Evolutionary conservation across 108 stramenopile species (phyloP).

Genomic region (Cyclotella cryptica): DNA sequence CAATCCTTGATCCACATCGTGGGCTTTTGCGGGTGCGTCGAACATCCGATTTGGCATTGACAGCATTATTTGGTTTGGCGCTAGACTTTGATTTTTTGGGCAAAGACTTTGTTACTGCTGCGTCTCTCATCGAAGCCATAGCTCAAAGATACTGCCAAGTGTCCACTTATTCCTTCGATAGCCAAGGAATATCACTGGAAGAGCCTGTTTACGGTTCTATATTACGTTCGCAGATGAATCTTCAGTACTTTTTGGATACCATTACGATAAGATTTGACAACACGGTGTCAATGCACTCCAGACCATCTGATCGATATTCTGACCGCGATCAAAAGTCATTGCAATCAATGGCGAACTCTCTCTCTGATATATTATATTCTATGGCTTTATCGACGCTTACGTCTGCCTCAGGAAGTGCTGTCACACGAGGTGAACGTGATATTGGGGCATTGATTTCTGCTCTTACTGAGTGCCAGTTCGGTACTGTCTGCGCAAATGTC

Average conservation of each 20-base stretch:
- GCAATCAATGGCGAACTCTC: slow-evolving; percentile 52
- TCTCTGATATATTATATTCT: slow-evolving; percentile 64
- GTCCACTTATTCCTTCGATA: not conserved
- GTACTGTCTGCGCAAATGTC: slow-evolving; percentile 71
- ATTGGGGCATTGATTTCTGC: slow-evolving; percentile 76
- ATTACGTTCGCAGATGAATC: slow-evolving; percentile 79
- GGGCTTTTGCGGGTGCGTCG: slow-evolving; percentile 59
- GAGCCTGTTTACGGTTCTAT: slow-evolving; percentile 52
- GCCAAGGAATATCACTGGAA: slow-evolving; percentile 1
- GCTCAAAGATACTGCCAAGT: slow-evolving; percentile 54
- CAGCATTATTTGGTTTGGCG: slow-evolving; percentile 78
- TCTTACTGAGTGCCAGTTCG: slow-evolving; percentile 79
- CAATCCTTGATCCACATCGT: slow-evolving; percentile 46
- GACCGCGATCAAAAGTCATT: slow-evolving; percentile 29
- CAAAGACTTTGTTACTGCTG: slow-evolving; percentile 53
- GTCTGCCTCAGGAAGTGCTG: slow-evolving; percentile 47
- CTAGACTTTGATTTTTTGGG: slow-evolving; percentile 87
- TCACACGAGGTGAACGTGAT: slow-evolving; percentile 87
- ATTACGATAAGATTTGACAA: slow-evolving; percentile 62
- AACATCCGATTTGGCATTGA: slow-evolving; percentile 79
- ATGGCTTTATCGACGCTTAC: slow-evolving; percentile 79
- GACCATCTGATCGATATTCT: slow-evolving; percentile 10
- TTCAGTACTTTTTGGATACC: slow-evolving; percentile 84
- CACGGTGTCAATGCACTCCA: slow-evolving; percentile 20
- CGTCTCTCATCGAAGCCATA: slow-evolving; percentile 59